Evolutionary conservation across 192 early-diverging fungal species (phyloP), one percentile per base, ranked within the genome.

Genomic region (Backusella westeae): DNA sequence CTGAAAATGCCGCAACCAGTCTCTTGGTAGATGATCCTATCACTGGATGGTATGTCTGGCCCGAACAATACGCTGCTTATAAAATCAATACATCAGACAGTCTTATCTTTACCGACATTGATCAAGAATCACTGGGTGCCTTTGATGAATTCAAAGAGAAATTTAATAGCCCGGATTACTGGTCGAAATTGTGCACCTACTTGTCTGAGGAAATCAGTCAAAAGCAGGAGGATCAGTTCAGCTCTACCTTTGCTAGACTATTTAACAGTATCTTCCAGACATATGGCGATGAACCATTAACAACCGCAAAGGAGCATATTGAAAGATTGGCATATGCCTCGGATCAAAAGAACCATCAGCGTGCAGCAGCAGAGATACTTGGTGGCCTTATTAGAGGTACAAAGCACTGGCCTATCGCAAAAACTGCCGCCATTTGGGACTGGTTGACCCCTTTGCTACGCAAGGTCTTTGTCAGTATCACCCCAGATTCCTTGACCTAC

Each of bases 21-120:
- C n/a, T 84, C 26, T 85, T 90, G 69, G 82, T 90, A 9, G 95
- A 96, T 67, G 87, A 85, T 38, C 75, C 84, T 3, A 74, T 82
- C 0, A 83, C 87, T 6, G 96, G 96, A 6, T 97, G 94, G 95
- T 88, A 91, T 75, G 93, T 87, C 7, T 96, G 94, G 94, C 93
- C 94, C 9, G 78, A 84, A 26, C 77, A 80, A 12, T 83, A 83
- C 76, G 88, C 85, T 71, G 88, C 83, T 0, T 94, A 94, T 72
- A 52, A 53, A 2, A 15, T 74, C n/a, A 69, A 81, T 15, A 86
- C 75, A 6, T 78, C 76, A 2, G 56, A 79, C 1, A 77, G 53
- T 36, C 67, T 82, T 4, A 85, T 88, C 49, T 87, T 88, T 21
- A 81, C 69, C 41, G 26, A 26, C 4, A 83, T 90, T 29, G 95